phyloP scores from a whole-genome alignment of 2,329 filamentous ascomycete species.

The Colletotrichum gigasporum region DNA sequence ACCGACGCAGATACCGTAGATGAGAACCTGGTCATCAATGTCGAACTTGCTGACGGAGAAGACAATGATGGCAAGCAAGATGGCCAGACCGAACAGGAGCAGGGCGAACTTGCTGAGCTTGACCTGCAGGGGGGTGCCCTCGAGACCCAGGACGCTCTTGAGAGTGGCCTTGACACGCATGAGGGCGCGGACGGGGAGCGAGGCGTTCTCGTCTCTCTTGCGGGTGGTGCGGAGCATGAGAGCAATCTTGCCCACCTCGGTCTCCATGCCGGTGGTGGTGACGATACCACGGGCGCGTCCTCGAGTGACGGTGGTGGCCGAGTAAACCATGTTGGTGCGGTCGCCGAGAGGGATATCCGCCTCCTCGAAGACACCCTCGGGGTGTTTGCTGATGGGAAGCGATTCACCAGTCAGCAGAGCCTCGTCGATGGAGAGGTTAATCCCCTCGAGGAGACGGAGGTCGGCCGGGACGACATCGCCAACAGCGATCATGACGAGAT shows the following conservation, averaged over 20 bases:
- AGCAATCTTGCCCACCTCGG: conserved; percentile 82
- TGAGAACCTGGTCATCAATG: conserved; percentile 64
- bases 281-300: conserved; percentile 76
- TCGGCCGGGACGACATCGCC: conserved; percentile 78
- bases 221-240: conserved; percentile 70
- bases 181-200: conserved; percentile 51
- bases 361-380: conserved; percentile 63
- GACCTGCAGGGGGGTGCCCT: conserved; percentile 85
- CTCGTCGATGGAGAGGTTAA: conserved; percentile 82
- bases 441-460: conserved; percentile 69
- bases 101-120: conserved; percentile 88
- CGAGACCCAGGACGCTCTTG: conserved; percentile 68
- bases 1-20: conserved; percentile 69
- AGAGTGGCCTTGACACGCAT: conserved; percentile 49
- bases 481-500: conserved; percentile 69
- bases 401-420: conserved; percentile 80
- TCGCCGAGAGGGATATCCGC: conserved; percentile 71
- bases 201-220: conserved; percentile 55
- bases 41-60: conserved; percentile 67
- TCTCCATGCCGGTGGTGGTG: conserved; percentile 76
- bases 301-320: conserved; percentile 76
- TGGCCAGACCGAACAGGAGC: conserved; percentile 77
- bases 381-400: conserved; percentile 72
- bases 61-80: conserved; percentile 68
- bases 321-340: conserved; percentile 76